phyloP scores from a whole-genome alignment of 2,329 filamentous ascomycete species.

The Fusarium tanahbumbuense region DNA sequence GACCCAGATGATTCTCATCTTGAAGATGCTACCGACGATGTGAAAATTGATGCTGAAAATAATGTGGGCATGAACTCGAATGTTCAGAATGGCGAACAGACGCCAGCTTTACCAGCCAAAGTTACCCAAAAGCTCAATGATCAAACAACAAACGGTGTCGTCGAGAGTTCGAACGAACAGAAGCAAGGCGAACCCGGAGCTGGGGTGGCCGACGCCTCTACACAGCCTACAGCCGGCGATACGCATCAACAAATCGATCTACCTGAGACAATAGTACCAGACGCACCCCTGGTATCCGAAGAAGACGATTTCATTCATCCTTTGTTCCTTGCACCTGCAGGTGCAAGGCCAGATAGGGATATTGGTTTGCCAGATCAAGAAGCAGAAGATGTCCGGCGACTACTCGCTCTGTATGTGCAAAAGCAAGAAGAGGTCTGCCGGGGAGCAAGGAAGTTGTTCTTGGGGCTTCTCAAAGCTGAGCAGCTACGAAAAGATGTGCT shows the following conservation, averaged over 20 bases:
- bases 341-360: constrained; percentile 74
- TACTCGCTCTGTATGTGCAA: constrained; percentile 81
- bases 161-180: constrained; percentile 6
- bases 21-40: constrained; percentile 19
- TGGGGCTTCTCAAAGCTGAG: constrained; percentile 78
- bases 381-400: constrained; percentile 80
- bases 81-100: constrained; percentile 25
- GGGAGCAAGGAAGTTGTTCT: constrained; percentile 73
- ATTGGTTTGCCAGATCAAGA: constrained; percentile 77
- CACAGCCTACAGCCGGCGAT: constrained; percentile 9
- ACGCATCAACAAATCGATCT: constrained; percentile 14
- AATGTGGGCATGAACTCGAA: constrained; percentile 3
- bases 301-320: constrained; percentile 74
- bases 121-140: background rate
- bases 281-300: constrained; percentile 11
- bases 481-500: constrained; percentile 77
- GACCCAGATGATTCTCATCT: constrained; percentile 38
- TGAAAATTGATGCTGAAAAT: constrained; percentile 20
- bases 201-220: background rate
- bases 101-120: background rate
- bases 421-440: constrained; percentile 88
- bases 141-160: constrained; percentile 15
- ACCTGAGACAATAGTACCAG: constrained; percentile 19
- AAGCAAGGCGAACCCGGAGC: background rate
- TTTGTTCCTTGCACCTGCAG: constrained; percentile 74